These are phyloP conservation scores for Acanthamoeba lenticulata DNA, from an alignment of 208 protist genomes.

Conservation along the genomic window DNA sequence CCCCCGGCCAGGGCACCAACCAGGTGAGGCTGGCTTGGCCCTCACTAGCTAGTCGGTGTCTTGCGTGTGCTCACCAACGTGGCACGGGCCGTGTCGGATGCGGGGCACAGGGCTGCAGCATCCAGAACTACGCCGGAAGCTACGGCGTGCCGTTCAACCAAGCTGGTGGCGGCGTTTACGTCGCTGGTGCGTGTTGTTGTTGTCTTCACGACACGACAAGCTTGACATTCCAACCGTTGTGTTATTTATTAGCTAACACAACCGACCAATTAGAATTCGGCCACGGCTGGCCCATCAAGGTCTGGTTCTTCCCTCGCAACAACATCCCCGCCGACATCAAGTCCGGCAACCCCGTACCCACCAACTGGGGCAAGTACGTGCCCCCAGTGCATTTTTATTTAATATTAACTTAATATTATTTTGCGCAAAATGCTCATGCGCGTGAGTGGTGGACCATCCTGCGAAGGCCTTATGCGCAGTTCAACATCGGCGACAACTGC, in stretches of 20 bases:
- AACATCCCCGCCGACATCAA: constrained; percentile 29
- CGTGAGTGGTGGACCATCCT: background rate
- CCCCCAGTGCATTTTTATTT: background rate
- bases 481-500: constrained; percentile 54
- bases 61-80: too few species aligned
- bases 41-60: background rate
- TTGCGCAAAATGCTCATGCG: background rate
- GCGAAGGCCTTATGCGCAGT: background rate
- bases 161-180: constrained; percentile 56
- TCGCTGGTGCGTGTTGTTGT: background rate
- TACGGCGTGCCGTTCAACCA: constrained; percentile 62
- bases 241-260: too few species aligned
- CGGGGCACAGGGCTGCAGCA: constrained; percentile 27
- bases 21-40: too few species aligned
- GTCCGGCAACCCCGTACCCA: constrained; percentile 19
- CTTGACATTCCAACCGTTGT: background rate
- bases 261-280: background rate
- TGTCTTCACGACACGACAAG: background rate
- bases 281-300: constrained; percentile 6
- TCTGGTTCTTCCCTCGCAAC: constrained; percentile 49
- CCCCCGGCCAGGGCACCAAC: background rate
- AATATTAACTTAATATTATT: background rate
- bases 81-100: too few species aligned
- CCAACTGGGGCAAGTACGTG: constrained; percentile 5
- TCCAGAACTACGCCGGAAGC: background rate